Base-by-base conservation (phyloP, 2,329 filamentous ascomycete species). In the Cladosporium sp. region DNA sequence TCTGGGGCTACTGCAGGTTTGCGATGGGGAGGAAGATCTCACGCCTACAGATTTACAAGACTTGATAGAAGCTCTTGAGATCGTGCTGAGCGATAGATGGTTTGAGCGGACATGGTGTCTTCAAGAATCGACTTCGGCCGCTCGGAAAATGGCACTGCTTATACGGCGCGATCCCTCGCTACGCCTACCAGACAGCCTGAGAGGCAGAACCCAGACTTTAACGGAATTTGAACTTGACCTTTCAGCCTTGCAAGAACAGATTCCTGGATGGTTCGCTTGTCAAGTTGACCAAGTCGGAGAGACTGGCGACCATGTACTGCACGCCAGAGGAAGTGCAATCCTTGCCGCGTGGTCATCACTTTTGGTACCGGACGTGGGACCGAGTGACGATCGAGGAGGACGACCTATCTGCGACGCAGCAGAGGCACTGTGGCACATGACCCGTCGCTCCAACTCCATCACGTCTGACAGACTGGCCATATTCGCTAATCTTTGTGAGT, bases 401-500 rank as follows among this genome's bases (percentile, higher is more conserved):
- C 28, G 51, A 30, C 30, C 30, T 21, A 24, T 32, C 2, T 70
- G 68, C 57, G 66, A 69, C 62, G 68, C 64, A 34, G 63, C 66
- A 18, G 66, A 65, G 24, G 68, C 68, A 4, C 30, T 70, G 8
- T 68, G 58, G 18, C 68, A 63, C 36, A 51, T 69, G 8, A 30
- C 49, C 34, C 38, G 28, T 21, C 63, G 67, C 7, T 15, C 66
- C 14, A 68, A 69, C 34, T 18, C 58, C 10, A 28, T 55, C 12
- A 44, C 62, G 26, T 58, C 68, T 30, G 68, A 70, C 54, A 41
- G 63, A 30, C 36, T 70, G 24, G 67, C 68, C 38, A 70, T 70
- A 36, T 32, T 70, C 26, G 68, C 68, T 38, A 70, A 69, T 36
- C 57, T 70, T 21, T 70, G 68, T 52, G 63, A 60, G 52, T 70